Conservation (phyloP, 345 rosid species). For the Firmiana major region DNA sequence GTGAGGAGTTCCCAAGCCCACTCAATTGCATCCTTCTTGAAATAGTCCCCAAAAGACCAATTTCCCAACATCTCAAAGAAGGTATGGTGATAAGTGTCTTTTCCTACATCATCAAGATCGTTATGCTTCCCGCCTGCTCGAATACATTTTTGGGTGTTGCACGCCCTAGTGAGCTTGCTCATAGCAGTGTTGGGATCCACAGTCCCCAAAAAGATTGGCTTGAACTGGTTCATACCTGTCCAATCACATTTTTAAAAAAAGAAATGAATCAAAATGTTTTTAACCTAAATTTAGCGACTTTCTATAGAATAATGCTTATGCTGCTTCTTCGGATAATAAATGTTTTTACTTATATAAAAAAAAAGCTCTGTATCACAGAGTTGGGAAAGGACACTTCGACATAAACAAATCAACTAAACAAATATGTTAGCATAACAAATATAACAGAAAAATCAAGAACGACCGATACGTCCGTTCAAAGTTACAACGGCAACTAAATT, state of each 20-base stretch:
- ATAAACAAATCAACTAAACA: not conserved
- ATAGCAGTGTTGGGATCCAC: conserved; percentile 77
- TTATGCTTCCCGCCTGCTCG: conserved; percentile 99
- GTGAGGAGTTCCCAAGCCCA: conserved; percentile 99
- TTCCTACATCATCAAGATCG: conserved; percentile 96
- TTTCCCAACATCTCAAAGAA: conserved; percentile 99
- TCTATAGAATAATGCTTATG: too few species aligned
- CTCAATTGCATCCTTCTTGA: conserved; percentile 86
- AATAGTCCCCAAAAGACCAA: conserved; percentile 99
- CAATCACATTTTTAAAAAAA: not conserved
- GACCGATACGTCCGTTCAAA: not conserved
- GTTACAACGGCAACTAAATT: not conserved
- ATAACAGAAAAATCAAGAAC: not conserved
- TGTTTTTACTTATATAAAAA: too few species aligned
- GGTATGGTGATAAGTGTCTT: conserved; percentile 98
- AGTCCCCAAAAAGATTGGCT: conserved; percentile 88
- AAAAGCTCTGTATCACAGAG: not conserved
- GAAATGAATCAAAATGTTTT: not conserved
- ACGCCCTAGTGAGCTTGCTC: conserved; percentile 73
- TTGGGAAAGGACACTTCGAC: not conserved
- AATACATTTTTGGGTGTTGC: conserved; percentile 94
- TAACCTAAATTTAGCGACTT: not conserved
- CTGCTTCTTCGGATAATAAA: too few species aligned
- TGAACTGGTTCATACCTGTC: conserved; percentile 93
- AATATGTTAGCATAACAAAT: not conserved